These are phyloP conservation scores for Xylaria sp. DNA, from an alignment of 2,329 filamentous ascomycete species.

Conservation along the genomic window DNA sequence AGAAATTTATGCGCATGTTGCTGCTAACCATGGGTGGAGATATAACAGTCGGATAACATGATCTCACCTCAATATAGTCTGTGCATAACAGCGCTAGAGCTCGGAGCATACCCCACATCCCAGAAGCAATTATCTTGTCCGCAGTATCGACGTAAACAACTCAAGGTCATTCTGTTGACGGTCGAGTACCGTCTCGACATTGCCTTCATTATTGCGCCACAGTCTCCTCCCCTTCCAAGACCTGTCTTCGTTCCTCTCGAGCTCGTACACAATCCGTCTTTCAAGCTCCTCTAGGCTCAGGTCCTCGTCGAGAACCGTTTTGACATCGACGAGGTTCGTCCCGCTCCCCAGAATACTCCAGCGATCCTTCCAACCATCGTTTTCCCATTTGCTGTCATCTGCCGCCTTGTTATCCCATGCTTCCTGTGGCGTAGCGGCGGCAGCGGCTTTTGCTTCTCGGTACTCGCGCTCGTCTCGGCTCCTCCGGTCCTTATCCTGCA, in stretches of 20 bases:
- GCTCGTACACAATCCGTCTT: background rate
- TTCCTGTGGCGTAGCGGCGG: background rate
- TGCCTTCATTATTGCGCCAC: background rate
- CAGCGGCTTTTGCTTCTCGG: background rate
- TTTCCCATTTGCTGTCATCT: background rate
- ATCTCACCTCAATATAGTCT: no score
- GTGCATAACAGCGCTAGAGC: no score
- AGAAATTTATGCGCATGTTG: no score
- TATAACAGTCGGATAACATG: no score
- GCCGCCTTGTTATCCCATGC: background rate
- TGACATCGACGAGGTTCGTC: background rate
- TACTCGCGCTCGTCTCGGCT: background rate
- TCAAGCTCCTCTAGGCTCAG: background rate
- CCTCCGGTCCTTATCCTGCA: background rate
- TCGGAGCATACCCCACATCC: background rate
- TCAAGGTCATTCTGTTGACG: background rate
- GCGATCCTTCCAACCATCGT: background rate
- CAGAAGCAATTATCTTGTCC: background rate
- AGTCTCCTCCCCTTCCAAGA: background rate
- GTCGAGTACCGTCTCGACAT: background rate
- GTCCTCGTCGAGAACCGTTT: background rate
- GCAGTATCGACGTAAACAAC: background rate
- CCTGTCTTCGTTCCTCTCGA: background rate
- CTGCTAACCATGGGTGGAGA: no score
- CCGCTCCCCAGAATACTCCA: background rate